Evolutionary conservation across 2,329 filamentous ascomycete species (phyloP).

Genomic region (Xylogone sp.): DNA sequence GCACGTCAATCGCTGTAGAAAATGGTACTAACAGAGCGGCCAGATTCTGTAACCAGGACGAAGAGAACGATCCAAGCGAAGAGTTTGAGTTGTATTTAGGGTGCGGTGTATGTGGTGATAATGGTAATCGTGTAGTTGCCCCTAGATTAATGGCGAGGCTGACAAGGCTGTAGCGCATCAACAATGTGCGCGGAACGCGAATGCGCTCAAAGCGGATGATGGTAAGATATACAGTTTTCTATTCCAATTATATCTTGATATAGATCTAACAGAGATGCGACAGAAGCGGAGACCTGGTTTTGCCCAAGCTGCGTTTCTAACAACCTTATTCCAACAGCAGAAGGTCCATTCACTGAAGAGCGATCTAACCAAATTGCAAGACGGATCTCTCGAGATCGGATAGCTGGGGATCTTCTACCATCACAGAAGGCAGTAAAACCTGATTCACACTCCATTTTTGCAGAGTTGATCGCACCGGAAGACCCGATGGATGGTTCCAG

Average conservation of each 20-base stretch:
- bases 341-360: constrained; percentile 16
- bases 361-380: constrained; percentile 33
- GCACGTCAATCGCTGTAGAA: constrained; percentile 8
- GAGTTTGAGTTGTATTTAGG: constrained; percentile 77
- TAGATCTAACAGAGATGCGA: constrained; percentile 6
- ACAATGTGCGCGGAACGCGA: constrained; percentile 77
- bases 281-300: constrained; percentile 57
- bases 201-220: constrained; percentile 56
- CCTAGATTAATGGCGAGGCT: constrained; percentile 28
- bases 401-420: constrained; percentile 69
- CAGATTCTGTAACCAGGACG: constrained; percentile 79
- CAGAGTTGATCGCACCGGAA: constrained; percentile 66
- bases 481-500: constrained; percentile 74
- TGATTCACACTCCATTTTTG: constrained; percentile 75
- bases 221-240: constrained; percentile 45
- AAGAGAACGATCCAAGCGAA: constrained; percentile 77
- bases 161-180: constrained; percentile 70
- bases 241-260: constrained; percentile 2
- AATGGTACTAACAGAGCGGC: constrained; percentile 28
- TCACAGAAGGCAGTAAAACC: constrained; percentile 59
- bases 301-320: constrained; percentile 50
- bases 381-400: constrained; percentile 59
- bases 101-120: constrained; percentile 75
- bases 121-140: constrained; percentile 57
- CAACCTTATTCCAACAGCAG: constrained; percentile 36